phyloP scores from a whole-genome alignment of 441 rosid genomes.

The Bruguiera hainesii region DNA sequence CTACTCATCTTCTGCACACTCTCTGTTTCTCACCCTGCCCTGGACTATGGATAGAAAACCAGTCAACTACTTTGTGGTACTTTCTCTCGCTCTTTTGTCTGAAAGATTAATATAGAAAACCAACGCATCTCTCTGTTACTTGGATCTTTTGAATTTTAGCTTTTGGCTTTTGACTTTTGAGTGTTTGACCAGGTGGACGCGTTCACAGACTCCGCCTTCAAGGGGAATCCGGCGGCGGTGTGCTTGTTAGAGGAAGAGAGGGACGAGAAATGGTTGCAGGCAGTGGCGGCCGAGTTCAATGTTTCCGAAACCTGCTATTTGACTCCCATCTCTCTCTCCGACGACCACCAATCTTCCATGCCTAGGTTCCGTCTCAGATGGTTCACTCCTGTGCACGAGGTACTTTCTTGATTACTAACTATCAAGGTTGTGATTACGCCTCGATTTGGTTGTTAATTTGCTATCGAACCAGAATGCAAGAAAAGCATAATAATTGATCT shows the following conservation, averaged over 20 bases:
- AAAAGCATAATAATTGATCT: no score
- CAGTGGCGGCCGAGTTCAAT: conserved; percentile 68
- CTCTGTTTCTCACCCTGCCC: not conserved
- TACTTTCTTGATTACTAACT: conserved; percentile 6
- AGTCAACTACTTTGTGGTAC: conserved; percentile 52
- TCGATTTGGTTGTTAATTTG: no score
- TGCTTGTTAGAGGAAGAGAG: conserved; percentile 57
- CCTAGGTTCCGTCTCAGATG: conserved; percentile 65
- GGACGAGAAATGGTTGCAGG: conserved; percentile 63
- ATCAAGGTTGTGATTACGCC: no score
- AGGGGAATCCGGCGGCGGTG: conserved; percentile 77
- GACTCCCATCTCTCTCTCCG: conserved; percentile 27
- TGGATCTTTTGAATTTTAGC: not conserved
- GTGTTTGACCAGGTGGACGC: conserved; percentile 56
- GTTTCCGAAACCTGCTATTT: conserved; percentile 55
- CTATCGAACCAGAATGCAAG: no score
- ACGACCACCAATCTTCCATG: conserved; percentile 1
- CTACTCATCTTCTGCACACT: no score
- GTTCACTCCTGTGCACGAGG: conserved; percentile 82
- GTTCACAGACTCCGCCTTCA: conserved; percentile 63
- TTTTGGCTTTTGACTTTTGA: not conserved
- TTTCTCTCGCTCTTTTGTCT: not conserved
- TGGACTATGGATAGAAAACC: conserved; percentile 16
- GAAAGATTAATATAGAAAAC: not conserved
- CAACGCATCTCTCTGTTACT: not conserved